Percentiles rank a stretch among this genome's conserved stretches.
Conservation (phyloP, 106 monocot species). For the Acorus gramineus region DNA sequence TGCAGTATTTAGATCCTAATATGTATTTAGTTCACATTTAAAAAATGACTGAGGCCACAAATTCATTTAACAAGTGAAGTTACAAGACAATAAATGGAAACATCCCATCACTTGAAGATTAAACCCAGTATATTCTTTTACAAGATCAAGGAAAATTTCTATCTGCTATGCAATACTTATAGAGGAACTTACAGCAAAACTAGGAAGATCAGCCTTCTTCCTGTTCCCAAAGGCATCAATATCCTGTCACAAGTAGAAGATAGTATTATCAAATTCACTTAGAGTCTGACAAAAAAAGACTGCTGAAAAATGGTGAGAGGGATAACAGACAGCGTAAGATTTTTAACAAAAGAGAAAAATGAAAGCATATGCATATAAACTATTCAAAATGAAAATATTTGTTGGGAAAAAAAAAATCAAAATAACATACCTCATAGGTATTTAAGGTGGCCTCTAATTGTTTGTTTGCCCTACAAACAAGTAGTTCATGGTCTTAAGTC, state of each 20-base stretch:
- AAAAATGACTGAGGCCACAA: too few relatives aligned
- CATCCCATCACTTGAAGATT: too few relatives aligned
- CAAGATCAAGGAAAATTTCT: too few relatives aligned
- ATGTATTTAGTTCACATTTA: too few relatives aligned
- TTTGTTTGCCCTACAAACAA: slow-evolving; percentile 27
- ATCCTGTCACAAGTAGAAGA: slow-evolving; percentile 16
- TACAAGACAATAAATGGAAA: too few relatives aligned
- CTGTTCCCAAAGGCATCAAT: slow-evolving; percentile 22
- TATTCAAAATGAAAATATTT: slow-evolving; percentile 1
- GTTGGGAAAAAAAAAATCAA: background rate
- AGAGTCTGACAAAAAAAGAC: too few relatives aligned
- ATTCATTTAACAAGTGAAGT: too few relatives aligned
- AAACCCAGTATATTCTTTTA: too few relatives aligned
- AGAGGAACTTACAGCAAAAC: slow-evolving; percentile 43
- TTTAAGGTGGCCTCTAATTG: slow-evolving; percentile 4
- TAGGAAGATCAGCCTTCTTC: slow-evolving; percentile 37
- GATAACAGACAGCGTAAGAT: background rate
- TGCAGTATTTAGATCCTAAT: too few relatives aligned
- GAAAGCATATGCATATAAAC: background rate
- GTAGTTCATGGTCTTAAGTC: background rate
- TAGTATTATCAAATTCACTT: slow-evolving; percentile 2
- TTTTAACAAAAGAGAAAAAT: background rate
- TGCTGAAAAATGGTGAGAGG: too few relatives aligned
- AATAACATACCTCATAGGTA: slow-evolving; percentile 17
- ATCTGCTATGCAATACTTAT: too few relatives aligned